Base-by-base conservation (phyloP, 75 land plant genomes). In the Gnetum montanum region DNA sequence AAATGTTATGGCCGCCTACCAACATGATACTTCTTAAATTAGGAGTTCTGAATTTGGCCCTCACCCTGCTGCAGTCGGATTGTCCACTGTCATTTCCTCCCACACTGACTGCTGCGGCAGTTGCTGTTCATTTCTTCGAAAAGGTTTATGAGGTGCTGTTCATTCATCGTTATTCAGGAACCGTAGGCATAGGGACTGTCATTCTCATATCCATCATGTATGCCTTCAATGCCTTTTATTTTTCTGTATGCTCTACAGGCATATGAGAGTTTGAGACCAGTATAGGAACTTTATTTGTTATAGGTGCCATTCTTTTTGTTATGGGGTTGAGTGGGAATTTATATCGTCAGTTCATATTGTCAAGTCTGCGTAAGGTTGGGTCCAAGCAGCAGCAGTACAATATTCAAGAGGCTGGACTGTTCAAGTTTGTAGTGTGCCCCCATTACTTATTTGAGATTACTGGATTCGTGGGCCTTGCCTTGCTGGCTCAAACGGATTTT, bases 81-180 rank as follows among this genome's bases (percentile, higher is more conserved):
- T n/a, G n/a, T n/a, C n/a, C n/a, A n/a, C n/a, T n/a, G n/a, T n/a
- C n/a, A n/a, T n/a, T n/a, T n/a, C n/a, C n/a, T n/a, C n/a, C n/a
- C n/a, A n/a, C n/a, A n/a, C n/a, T n/a, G n/a, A n/a, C n/a, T n/a
- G n/a, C n/a, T n/a, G 19, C 4, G 4, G 50, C 15, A 26, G 27
- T 48, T 27, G 29, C 27, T 25, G 27, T 48, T 23, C 27, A 25
- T n/a, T 48, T 25, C 27, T n/a, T 25, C n/a, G n/a, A n/a, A n/a
- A n/a, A n/a, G n/a, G n/a, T n/a, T n/a, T n/a, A n/a, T n/a, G n/a
- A 86, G 90, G 83, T 79, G 15, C 59, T 82, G 59, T 83, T 86
- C 49, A 47, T 86, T 34, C 83, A 86, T 67, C 68, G 60, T 26
- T 82, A 70, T 62, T 73, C 83, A 33, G 79, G 86, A 13, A 49